Evolutionary conservation across 208 protist genomes (phyloP).

Genomic region (Acanthamoeba triangularis): DNA sequence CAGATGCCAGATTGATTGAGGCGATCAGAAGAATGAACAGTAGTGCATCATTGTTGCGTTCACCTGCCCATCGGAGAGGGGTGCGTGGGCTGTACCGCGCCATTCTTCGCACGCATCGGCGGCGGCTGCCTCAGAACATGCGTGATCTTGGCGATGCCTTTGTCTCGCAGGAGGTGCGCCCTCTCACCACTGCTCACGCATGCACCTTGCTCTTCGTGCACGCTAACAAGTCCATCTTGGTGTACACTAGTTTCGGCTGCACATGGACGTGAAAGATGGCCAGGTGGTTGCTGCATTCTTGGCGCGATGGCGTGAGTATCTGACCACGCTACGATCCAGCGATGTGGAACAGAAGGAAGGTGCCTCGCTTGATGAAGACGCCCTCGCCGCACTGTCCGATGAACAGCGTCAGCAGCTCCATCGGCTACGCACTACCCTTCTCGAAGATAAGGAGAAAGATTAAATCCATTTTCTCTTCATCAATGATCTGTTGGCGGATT

Average conservation of each 20-base stretch:
- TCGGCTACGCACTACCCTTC: neutral
- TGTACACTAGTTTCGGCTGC: neutral
- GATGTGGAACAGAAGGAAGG: neutral
- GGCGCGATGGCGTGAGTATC: slow-evolving; percentile 13
- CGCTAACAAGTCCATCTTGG: neutral
- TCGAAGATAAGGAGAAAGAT: slow-evolving; percentile 10
- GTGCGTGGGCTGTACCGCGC: slow-evolving; percentile 65
- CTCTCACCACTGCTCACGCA: neutral
- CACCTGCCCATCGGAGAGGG: neutral
- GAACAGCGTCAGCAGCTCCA: slow-evolving; percentile 7
- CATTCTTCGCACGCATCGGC: slow-evolving; percentile 44
- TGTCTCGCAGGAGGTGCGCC: slow-evolving; percentile 65
- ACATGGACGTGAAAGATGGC: slow-evolving; percentile 9
- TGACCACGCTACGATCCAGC: neutral
- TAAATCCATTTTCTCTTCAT: neutral
- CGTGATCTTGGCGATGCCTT: slow-evolving; percentile 54
- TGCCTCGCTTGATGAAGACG: neutral
- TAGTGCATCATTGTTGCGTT: neutral
- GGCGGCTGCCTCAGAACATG: slow-evolving; percentile 62
- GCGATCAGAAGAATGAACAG: neutral
- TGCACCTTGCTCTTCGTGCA: neutral
- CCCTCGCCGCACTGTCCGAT: neutral
- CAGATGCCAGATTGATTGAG: no score
- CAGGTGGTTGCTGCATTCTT: slow-evolving; percentile 23
- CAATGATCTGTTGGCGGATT: no score